These are phyloP conservation scores for Tagetes patula DNA, from an alignment of 129 eudicot genomes.

Conservation along the genomic window DNA sequence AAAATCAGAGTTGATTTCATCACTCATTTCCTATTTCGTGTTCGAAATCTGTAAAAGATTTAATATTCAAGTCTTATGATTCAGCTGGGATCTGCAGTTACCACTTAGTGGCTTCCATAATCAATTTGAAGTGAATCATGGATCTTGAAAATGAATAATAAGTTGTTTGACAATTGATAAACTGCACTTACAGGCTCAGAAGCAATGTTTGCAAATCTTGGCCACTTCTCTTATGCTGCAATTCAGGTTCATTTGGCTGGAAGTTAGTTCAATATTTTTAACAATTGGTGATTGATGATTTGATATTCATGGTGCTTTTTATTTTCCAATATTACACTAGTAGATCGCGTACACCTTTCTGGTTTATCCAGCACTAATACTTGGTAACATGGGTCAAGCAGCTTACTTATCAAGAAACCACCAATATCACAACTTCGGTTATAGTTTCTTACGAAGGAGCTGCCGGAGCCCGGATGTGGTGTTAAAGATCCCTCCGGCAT, in stretches of 20 bases:
- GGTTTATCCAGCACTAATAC: conserved; percentile 87
- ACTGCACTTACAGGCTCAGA: conserved; percentile 74
- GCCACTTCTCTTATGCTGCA: conserved; percentile 89
- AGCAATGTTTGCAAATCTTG: conserved; percentile 98
- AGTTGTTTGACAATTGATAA: conserved; percentile 19
- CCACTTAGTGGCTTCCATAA: background rate
- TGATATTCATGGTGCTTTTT: background rate
- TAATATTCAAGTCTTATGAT: conserved; percentile 13
- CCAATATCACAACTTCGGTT: conserved; percentile 54
- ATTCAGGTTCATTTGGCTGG: conserved; percentile 63
- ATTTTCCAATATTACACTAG: conserved; percentile 19
- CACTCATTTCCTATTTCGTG: conserved; percentile 8
- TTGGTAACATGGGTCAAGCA: conserved; percentile 97
- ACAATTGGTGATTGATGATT: background rate
- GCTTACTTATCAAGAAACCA: conserved; percentile 87
- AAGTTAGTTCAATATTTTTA: background rate
- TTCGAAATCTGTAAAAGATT: conserved; percentile 8
- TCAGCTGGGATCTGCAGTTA: conserved; percentile 42
- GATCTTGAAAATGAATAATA: conserved; percentile 52
- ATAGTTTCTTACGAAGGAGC: conserved; percentile 65
- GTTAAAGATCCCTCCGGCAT: conserved; percentile 74
- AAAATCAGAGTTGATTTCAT: conserved; percentile 4
- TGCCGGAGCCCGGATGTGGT: conserved; percentile 75
- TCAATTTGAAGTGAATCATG: conserved; percentile 35
- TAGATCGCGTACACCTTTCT: conserved; percentile 92